Evolutionary conservation across 2,329 filamentous ascomycete genomes (phyloP), one percentile per base, ranked within the genome.

Genomic region (Colletotrichum liriopes): DNA sequence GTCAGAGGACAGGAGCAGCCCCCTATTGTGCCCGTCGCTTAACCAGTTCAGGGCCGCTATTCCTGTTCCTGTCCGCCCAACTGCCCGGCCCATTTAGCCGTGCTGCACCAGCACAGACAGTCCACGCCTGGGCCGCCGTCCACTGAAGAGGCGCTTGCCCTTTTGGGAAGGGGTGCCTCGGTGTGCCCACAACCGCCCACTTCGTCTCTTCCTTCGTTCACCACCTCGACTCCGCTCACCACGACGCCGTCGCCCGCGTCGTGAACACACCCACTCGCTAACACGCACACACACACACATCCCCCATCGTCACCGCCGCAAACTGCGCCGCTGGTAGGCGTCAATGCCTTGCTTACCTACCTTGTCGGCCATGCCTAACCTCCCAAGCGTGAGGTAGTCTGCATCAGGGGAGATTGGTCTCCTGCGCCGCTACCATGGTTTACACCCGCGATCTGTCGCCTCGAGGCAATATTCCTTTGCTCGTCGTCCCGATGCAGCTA

Each of bases 1-100:
- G 45, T 65, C 16, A 37, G 43, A 65, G 18, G 37, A 35, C 18
- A 11, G 6, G 14, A 16, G 3, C 14, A 32, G 54, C 67, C 67
- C 62, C 47, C 55, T 67, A 61, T 49, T 69, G 32, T 45, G 63
- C 47, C 29, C 26, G 54, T 52, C 67, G 67, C 12, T 54, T 45
- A 32, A 32, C n/a, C 45, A 29, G 2, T 7, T n/a, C 12, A 12
- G 5, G 9, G 35, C 7, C 54, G 54, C 69, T 72, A 69, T 32
- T 23, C 69, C 69, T 69, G 59, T 69, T 72, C 59, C 65, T 69
- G 52, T 54, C 18, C 37, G 29, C 47, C 51, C 54, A 71, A n/a
- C 47, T 51, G 51, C 20, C 39, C 43, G 64, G 58, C 29, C 16
- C 11, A 23, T 52, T 35, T 20, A 54, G 7, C 32, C 35, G 14